Conservation (phyloP, 345 rosid genomes). For the Hibiscus syriacus region DNA sequence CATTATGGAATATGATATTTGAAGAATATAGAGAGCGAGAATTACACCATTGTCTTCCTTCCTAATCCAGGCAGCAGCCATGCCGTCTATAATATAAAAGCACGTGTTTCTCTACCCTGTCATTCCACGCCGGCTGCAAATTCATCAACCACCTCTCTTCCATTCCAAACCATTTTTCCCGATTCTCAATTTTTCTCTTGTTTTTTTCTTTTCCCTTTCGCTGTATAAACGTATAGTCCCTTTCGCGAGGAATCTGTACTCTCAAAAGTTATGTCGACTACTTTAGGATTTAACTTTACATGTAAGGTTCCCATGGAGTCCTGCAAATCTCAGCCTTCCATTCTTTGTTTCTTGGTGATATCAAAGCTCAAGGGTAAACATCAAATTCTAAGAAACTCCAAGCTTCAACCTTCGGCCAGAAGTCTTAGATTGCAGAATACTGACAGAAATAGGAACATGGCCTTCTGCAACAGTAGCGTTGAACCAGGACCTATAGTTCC, state of each 20-base stretch:
- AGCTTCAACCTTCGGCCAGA: background rate
- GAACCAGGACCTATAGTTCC: conserved; percentile 5
- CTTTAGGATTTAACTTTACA: background rate
- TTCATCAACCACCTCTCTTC: background rate
- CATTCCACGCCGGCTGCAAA: background rate
- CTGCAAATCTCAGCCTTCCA: background rate
- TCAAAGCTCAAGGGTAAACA: background rate
- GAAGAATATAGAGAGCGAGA: too few relatives aligned
- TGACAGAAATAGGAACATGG: background rate
- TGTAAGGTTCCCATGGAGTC: background rate
- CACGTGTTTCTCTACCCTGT: too few relatives aligned
- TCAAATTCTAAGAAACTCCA: background rate
- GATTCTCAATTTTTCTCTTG: background rate
- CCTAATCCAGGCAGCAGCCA: too few relatives aligned
- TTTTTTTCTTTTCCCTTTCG: background rate
- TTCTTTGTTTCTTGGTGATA: background rate
- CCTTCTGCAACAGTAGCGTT: background rate
- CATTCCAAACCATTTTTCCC: too few relatives aligned
- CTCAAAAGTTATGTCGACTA: background rate
- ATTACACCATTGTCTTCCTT: too few relatives aligned
- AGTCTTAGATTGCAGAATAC: background rate
- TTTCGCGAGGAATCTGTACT: background rate
- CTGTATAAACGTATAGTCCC: background rate
- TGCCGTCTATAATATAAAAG: too few relatives aligned
- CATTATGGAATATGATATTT: too few relatives aligned